These are phyloP conservation scores for Pseudocercospora fuligena DNA, from an alignment of 2,329 filamentous ascomycete species.

Conservation along the genomic window DNA sequence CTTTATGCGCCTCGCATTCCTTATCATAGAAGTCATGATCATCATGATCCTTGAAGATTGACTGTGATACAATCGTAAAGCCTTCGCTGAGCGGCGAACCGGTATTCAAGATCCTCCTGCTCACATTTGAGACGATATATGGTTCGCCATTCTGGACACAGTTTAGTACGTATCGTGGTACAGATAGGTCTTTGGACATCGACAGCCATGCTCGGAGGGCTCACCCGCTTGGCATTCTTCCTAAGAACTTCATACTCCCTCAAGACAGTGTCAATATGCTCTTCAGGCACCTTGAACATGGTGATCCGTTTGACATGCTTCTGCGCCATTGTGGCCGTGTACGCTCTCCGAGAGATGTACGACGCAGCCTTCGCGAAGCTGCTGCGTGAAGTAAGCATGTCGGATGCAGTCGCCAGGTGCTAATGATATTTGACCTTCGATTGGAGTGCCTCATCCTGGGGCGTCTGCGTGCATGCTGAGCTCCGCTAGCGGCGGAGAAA, in stretches of 20 bases:
- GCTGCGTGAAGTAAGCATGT: neutral
- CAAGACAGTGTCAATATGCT: constrained; percentile 50
- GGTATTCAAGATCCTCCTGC: constrained; percentile 34
- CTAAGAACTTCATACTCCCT: constrained; percentile 52
- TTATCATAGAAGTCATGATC: constrained; percentile 74
- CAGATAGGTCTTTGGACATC: neutral
- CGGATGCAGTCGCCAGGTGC: neutral
- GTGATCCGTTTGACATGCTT: constrained; percentile 54
- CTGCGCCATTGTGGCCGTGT: neutral
- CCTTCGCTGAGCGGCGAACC: constrained; percentile 61
- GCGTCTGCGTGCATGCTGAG: neutral
- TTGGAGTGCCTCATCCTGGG: too few species aligned
- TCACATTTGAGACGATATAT: constrained; percentile 62
- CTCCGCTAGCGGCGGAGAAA: neutral
- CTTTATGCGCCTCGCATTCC: constrained; percentile 61
- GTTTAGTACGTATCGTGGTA: neutral
- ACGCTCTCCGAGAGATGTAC: neutral
- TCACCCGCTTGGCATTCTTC: constrained; percentile 50
- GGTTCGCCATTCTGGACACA: constrained; percentile 66
- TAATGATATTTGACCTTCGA: neutral
- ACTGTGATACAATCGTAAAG: constrained; percentile 68
- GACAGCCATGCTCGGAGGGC: neutral
- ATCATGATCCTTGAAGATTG: constrained; percentile 65
- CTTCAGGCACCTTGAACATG: constrained; percentile 58
- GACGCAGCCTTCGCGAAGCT: neutral